Conservation (phyloP, 306 rosid genomes). For the Mucuna pruriens region DNA sequence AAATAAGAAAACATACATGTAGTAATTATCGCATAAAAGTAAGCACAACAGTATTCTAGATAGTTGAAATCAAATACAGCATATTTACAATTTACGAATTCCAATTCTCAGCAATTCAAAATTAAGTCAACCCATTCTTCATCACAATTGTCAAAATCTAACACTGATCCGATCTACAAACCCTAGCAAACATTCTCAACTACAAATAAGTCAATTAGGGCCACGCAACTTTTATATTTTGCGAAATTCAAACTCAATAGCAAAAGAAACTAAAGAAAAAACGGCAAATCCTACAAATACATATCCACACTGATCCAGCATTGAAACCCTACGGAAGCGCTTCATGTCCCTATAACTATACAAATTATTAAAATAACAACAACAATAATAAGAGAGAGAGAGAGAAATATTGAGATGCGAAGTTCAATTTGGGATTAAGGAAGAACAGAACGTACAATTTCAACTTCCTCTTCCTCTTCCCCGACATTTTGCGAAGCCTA, state of each 20-base stretch:
- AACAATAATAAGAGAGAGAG: not conserved
- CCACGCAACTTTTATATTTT: not conserved
- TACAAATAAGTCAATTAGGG: not conserved
- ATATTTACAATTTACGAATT: not conserved
- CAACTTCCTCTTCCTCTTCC: conserved; percentile 63
- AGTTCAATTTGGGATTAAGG: not conserved
- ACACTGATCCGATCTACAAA: conserved; percentile 27
- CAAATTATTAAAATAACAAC: not conserved
- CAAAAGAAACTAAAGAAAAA: not conserved
- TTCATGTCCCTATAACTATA: not conserved
- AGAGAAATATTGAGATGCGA: not conserved
- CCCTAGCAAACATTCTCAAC: conserved; percentile 32
- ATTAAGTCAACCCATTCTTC: not conserved
- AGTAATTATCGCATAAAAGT: not conserved
- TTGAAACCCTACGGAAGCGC: conserved; percentile 19
- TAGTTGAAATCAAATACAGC: not conserved
- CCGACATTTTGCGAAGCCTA: conserved; percentile 50
- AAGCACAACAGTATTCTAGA: not conserved
- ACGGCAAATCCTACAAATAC: conserved; percentile 19
- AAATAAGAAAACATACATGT: not conserved
- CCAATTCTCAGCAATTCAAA: conserved; percentile 30
- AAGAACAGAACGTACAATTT: conserved; percentile 52
- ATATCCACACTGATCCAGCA: conserved; percentile 40
- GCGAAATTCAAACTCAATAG: conserved; percentile 12
- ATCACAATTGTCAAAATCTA: not conserved